Base-by-base conservation (phyloP, 768 basidiomycete genomes). In the Cystofilobasidium macerans region DNA sequence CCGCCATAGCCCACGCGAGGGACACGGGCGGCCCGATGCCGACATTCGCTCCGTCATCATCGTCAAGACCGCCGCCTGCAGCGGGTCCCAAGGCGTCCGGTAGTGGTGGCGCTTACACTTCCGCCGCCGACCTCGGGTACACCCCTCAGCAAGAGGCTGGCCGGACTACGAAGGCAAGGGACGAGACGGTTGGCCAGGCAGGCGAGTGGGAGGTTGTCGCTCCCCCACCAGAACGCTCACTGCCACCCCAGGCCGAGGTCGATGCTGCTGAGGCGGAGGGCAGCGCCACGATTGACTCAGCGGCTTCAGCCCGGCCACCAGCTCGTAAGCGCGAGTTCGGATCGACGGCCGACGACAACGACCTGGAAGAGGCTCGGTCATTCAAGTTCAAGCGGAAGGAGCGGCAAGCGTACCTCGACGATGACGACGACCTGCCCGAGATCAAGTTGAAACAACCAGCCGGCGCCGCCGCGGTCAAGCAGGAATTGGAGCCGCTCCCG, bases 151-250 rank as follows among this genome's bases (percentile, higher is more conserved):
- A n/a, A n/a, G n/a, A n/a, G 69, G 65, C 8, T 66, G 70, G 3
- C 57, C 38, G 16, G 57, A 60, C 20, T 67, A 62, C 40, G 58
- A 62, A 26, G 47, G 45, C 12, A 33, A 11, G 35, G 28, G 47
- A n/a, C 28, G 68, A 62, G 54, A 82, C 78, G 18, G 83, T 88
- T 71, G 90, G 89, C 16, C 77, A 84, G 4, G 86, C 81, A 0
- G 88, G 91, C 14, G 82, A 84, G 54, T 94, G 90, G 90, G 78
- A 88, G 70, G 77, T 85, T 30, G 82, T 91, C 20, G 76, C 78
- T 0, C 64, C 76, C n/a, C 69, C 73, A 8, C 68, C 72, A 20
- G 68, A 75, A 4, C 47, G 73, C 7, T 71, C 78, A 20, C 65
- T 74, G 7, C 51, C 72, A 22, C 26, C 65, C 14, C 70, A 54